Base-by-base conservation (phyloP, 257 asterid species). In the Jacaranda mimosifolia region DNA sequence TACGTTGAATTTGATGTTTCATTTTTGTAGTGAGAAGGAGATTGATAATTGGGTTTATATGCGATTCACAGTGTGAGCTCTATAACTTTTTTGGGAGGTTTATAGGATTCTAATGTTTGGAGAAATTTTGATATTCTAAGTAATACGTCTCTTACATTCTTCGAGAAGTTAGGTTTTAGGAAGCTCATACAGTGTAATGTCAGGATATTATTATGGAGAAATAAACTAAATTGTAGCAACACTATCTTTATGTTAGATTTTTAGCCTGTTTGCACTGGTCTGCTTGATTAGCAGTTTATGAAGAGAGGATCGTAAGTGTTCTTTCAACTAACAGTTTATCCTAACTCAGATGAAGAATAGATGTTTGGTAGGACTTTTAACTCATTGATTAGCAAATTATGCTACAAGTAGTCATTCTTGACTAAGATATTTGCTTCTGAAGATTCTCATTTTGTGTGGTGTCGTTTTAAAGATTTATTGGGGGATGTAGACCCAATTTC, bases 91-190 rank as follows among this genome's bases (percentile, higher is more conserved):
- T 4, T n/a, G 9, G 76, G 62, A 77, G 74, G 49, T 69, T 72
- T 80, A 45, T 43, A 21, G 70, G 43, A 63, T 48, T 73, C 39
- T 73, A 70, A 13, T 72, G 63, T 70, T 72, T 70, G 75, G 59
- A 14, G 18, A 43, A 15, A 15, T 64, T 76, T 72, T 21, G 45
- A 52, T 55, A 45, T 59, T 49, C 68, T 53, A 49, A 8, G 6
- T 66, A 38, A 63, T 32, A 73, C 51, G 10, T 65, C 26, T 64
- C 17, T 74, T 70, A 3, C 64, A 53, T 9, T 26, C 43, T 39
- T 72, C 73, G 48, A n/a, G 12, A 17, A 49, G 49, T 40, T 13
- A 18, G 53, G 57, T 57, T 57, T 49, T 2, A 3, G 19, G 19
- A 57, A 18, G 63, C 15, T 3, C 38, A 15, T 26, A 7, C 51